Base-by-base conservation (phyloP, 208 protist genomes). In the Crithidia acanthocephali region DNA sequence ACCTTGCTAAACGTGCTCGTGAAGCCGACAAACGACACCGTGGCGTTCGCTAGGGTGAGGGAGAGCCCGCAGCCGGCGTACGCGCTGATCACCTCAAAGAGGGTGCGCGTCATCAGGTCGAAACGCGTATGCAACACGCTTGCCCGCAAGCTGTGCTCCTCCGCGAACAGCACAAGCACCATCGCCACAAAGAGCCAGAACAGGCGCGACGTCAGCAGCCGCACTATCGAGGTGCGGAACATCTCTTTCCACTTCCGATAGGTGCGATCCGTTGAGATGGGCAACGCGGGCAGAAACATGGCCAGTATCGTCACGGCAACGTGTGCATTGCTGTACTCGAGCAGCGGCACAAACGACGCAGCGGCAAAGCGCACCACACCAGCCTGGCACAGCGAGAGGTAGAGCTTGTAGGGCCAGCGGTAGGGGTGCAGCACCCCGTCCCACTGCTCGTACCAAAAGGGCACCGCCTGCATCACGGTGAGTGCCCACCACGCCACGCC, bases 81-180 rank as follows among this genome's bases (percentile, higher is more conserved):
- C 18, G 85, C 81, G 65, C 90, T 95, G 30, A 95, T 81, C 48
- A 92, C 76, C 53, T 95, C 86, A 70, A 95, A 95, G 32, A 95
- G 69, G 15, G 79, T 83, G 23, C 89, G 84, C 25, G 86, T 92
- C 80, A 90, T 88, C 8, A 86, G 68, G 64, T 92, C 89, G 60
- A 91, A 92, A 33, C 79, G 84, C 0, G 79, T 81, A 33, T 67
- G 68, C 4, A 55, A n/a, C 16, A 87, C 45, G 37, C 48, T 47
- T 4, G 58, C 48, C 20, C 62, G 64, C 40, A 91, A 63, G 7
- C 27, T 25, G 30, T 33, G 18, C 64, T 94, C 86, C 58, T 92
- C 86, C 6, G 65, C 65, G 37, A 91, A 86, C 44, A 94, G 56
- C 40, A 94, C 76, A 42, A 73, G 51, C 47, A 90, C 51, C 74